Base-by-base conservation (phyloP, 768 basidiomycete species). In the Lentinula raphanica region DNA sequence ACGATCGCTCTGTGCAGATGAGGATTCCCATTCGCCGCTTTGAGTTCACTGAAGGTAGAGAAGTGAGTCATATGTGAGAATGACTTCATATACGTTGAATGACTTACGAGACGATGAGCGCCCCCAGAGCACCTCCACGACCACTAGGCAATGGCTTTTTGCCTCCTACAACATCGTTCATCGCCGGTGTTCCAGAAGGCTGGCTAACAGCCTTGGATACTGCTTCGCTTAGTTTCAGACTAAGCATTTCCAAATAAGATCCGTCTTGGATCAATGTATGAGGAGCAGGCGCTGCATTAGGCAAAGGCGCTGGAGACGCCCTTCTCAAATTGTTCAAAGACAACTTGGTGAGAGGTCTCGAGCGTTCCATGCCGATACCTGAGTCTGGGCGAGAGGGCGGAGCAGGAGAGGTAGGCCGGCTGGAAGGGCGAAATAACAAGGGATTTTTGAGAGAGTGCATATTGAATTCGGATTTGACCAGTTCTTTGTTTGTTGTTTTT, bases 221-320 rank as follows among this genome's bases (percentile, higher is more conserved):
- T 0, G 87, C 89, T 69, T 93, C 91, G 65, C 86, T 90, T 45
- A 93, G 75, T 67, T 87, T 90, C 56, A 91, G 75, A 63, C 85
- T 79, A 45, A 92, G 80, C 58, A 84, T 81, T 67, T 91, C 87
- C 54, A 92, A 76, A 71, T 91, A 92, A 12, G 88, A 88, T 57
- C 87, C 88, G 69, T 92, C 90, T 63, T 90, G 90, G 29, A 86
- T 72, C 31, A 86, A 79, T 7, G 55, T 56, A 11, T 31, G 45
- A 23, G 81, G 75, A 3, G 76, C 67, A 4, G 77, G 74, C 12
- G 72, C 73, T 62, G 3, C 75, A 66, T 15, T 71, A 61, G 72
- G 63, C 17, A 63, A 62, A 0, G 78, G 70, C 13, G 84, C 75
- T 13, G 82, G 78, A 2, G 86, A 76, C 9, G 82, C 74, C 32